A percentile compares a stretch with the other conserved stretches of the same genome.
Evolutionary conservation across 371 early-diverging fungal genomes (phyloP).

Genomic region (Rhizopus stolonifer): DNA sequence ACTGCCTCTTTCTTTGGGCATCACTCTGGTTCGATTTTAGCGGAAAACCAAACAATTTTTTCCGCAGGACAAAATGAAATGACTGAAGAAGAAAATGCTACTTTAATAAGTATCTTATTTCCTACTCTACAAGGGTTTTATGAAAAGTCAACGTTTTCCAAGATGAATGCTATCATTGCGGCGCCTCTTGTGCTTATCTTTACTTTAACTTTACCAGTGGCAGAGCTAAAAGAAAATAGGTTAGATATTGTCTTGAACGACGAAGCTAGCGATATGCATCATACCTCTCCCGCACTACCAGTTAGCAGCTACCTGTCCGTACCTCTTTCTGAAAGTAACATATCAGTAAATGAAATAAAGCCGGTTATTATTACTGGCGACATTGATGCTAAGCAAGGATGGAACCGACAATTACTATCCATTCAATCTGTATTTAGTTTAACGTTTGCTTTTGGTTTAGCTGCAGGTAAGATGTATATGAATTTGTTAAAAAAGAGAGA

Average conservation of each 20-base stretch:
- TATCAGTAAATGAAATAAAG: neutral
- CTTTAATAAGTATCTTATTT: slow-evolving; percentile 28
- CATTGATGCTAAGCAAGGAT: slow-evolving; percentile 23
- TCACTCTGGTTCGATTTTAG: neutral
- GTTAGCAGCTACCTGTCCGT: slow-evolving; percentile 24
- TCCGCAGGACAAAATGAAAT: neutral
- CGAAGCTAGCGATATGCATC: neutral
- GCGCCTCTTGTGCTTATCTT: slow-evolving; percentile 55
- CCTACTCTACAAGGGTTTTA: slow-evolving; percentile 57
- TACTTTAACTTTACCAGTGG: slow-evolving; percentile 62
- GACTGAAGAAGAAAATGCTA: neutral
- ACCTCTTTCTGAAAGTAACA: slow-evolving; percentile 7
- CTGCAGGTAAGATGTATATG: slow-evolving; percentile 30
- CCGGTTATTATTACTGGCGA: slow-evolving; percentile 1
- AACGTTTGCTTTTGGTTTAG: slow-evolving; percentile 30
- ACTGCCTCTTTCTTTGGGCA: slow-evolving; percentile 11
- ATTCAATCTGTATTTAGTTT: slow-evolving; percentile 40
- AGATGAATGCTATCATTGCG: slow-evolving; percentile 51
- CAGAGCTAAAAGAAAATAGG: slow-evolving; percentile 42
- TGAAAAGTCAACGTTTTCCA: slow-evolving; percentile 45
- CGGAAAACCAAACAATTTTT: neutral
- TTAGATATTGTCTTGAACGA: slow-evolving; percentile 34
- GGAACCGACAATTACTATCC: slow-evolving; percentile 43
- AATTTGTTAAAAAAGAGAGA: neutral
- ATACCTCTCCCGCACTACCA: neutral